Evolutionary conservation across 169 alveolate species (phyloP), one percentile per base, ranked within the genome.

Genomic region (Eimeria acervulina): DNA sequence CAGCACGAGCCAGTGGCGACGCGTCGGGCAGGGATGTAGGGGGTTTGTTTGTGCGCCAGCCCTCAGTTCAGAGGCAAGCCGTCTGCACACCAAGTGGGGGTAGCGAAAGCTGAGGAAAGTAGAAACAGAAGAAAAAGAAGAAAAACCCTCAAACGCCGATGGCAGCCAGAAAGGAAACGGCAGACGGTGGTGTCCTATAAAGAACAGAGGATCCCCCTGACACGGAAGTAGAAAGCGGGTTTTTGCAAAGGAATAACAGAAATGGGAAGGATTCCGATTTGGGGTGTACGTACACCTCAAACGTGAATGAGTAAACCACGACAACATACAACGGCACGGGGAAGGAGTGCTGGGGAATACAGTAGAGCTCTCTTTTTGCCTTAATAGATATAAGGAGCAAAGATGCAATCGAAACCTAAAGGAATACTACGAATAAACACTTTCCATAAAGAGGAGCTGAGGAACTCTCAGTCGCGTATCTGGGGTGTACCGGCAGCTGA

Each of bases 401-500:
- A 63, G 31, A 63, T 17, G n/a, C 36, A 63, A 63, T 17, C 74
- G 74, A n/a, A 17, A 63, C 26, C 10, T n/a, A 63, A n/a, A 63
- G 15, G 31, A 63, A 63, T 63, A 63, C 5, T 10, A 63, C 5
- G 3, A 63, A 63, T 63, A 63, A 63, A 63, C 5, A 63, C 8
- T 17, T 63, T 17, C 31, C 36, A 23, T n/a, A n/a, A 7, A n/a
- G 74, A 63, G 3, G 74, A 63, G n/a, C 36, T 4, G 74, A n/a
- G 74, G 8, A n/a, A 23, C 74, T 17, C n/a, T 17, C 74, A 4
- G 74, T 47, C 12, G 55, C 28, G 83, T 72, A 72, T 72, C 83
- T 72, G 83, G 83, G 83, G 83, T 72, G 83, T 72, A 72, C 28
- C 7, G 4, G 42, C 83, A 72, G 83, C 83, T 72, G 44, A 19